Conservation (phyloP, 2,329 filamentous ascomycete species). For the Fonsecaea nubica region DNA sequence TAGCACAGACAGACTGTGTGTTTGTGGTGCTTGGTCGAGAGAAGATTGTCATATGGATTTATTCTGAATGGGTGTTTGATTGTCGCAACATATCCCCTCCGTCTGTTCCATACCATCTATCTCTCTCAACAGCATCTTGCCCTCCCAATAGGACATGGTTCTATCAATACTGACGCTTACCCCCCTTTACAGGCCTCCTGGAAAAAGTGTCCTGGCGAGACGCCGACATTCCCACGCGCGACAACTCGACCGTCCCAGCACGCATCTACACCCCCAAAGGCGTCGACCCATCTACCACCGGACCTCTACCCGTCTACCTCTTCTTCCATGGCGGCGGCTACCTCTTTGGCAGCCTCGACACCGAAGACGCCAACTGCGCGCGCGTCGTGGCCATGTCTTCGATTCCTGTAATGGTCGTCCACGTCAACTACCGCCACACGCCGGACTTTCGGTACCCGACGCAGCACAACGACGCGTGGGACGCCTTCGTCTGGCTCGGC, state of each 20-base stretch:
- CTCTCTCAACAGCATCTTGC: too few species aligned
- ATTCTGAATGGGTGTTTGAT: too few species aligned
- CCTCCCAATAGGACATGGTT: too few species aligned
- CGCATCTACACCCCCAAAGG: not conserved
- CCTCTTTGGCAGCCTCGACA: slow-evolving; percentile 60
- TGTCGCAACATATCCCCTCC: too few species aligned
- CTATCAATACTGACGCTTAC: not conserved
- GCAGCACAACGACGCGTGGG: slow-evolving; percentile 61
- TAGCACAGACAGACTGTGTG: not conserved
- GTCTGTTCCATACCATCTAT: too few species aligned
- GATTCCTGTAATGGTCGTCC: slow-evolving; percentile 52
- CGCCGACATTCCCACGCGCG: not conserved
- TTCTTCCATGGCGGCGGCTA: slow-evolving; percentile 65
- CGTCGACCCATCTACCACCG: slow-evolving; percentile 13
- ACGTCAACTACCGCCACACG: slow-evolving; percentile 66
- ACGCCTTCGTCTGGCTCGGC: slow-evolving; percentile 63
- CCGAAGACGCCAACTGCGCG: slow-evolving; percentile 61
- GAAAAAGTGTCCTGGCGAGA: not conserved
- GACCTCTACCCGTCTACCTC: slow-evolving; percentile 57
- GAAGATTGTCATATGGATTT: too few species aligned
- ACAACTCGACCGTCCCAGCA: not conserved
- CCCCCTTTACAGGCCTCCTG: not conserved
- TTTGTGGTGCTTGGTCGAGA: not conserved
- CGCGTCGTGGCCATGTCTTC: slow-evolving; percentile 48
- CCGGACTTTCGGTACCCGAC: slow-evolving; percentile 61